Percentiles rank a stretch among this genome's conserved stretches.
Evolutionary conservation across 1,284 basidiomycete species (phyloP).

Genomic region (Meripilus lineatus): DNA sequence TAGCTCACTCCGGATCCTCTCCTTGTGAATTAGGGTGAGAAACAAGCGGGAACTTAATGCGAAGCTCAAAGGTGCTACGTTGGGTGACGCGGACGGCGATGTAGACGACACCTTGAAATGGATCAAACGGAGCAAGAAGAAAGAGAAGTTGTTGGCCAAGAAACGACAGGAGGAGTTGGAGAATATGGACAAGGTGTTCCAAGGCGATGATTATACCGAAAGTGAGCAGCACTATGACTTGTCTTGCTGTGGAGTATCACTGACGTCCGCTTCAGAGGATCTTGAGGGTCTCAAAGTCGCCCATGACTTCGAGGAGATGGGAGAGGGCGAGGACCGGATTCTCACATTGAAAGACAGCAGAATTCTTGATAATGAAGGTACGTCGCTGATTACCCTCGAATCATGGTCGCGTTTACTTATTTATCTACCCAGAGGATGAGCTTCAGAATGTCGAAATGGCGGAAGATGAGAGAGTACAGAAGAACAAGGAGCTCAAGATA

Average conservation of each 20-base stretch:
- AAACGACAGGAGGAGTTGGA: slow-evolving; percentile 77
- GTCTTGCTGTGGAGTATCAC: slow-evolving; percentile 2
- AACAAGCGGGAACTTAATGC: slow-evolving; percentile 89
- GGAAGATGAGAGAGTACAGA: slow-evolving; percentile 75
- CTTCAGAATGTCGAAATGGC: slow-evolving; percentile 93
- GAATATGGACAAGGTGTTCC: slow-evolving; percentile 72
- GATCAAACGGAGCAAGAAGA: slow-evolving; percentile 87
- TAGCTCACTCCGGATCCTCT: no score
- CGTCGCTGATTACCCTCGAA: slow-evolving; percentile 14
- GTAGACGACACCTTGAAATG: slow-evolving; percentile 78
- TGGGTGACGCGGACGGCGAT: slow-evolving; percentile 77
- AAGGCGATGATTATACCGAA: slow-evolving; percentile 73
- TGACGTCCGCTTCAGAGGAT: slow-evolving; percentile 54
- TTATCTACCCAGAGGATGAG: slow-evolving; percentile 78
- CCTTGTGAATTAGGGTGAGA: slow-evolving; percentile 63
- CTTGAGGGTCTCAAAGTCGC: slow-evolving; percentile 91
- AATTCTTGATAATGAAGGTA: slow-evolving; percentile 91
- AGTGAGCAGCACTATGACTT: slow-evolving; percentile 42
- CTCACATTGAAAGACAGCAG: slow-evolving; percentile 95
- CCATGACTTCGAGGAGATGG: slow-evolving; percentile 89
- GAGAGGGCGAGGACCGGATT: slow-evolving; percentile 91
- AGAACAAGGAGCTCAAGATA: slow-evolving; percentile 81
- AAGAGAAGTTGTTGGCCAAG: slow-evolving; percentile 77
- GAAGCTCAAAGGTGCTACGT: slow-evolving; percentile 85
- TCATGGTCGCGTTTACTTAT: background rate